Evolutionary conservation across 108 stramenopile species (phyloP).

Genomic region (Aurantiochytrium sp.): DNA sequence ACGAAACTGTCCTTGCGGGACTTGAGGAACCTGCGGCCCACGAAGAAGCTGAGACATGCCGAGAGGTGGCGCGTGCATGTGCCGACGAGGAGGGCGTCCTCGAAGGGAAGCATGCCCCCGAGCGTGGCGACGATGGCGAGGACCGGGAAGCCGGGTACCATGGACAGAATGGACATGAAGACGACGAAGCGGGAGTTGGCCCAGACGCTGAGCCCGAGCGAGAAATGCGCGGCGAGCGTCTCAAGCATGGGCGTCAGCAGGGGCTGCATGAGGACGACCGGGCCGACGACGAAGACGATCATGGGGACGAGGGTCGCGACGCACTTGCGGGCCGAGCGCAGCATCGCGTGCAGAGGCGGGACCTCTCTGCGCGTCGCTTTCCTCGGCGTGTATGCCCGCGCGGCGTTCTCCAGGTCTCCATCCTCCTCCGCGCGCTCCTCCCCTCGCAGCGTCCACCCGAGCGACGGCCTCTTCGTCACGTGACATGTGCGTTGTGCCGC

Average conservation of each 20-base stretch:
- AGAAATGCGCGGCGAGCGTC: background rate
- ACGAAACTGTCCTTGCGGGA: background rate
- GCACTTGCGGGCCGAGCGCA: background rate
- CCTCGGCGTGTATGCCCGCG: too few relatives aligned
- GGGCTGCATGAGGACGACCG: background rate
- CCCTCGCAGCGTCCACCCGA: too few relatives aligned
- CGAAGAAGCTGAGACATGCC: background rate
- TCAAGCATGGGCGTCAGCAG: background rate
- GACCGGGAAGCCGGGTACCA: background rate
- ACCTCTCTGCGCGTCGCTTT: too few relatives aligned
- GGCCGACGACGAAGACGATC: background rate
- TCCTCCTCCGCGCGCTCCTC: too few relatives aligned
- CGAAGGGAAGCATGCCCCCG: background rate
- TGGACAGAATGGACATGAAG: background rate
- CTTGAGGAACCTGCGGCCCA: background rate
- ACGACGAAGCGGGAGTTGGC: conserved; percentile 7
- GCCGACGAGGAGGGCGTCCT: background rate
- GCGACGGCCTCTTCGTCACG: too few relatives aligned
- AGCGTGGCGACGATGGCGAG: background rate
- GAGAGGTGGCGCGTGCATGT: background rate
- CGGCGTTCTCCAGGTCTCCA: too few relatives aligned
- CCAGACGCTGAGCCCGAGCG: background rate
- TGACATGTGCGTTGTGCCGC: too few relatives aligned
- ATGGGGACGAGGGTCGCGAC: background rate
- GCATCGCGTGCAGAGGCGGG: background rate